phyloP scores from a whole-genome alignment of 2,329 filamentous ascomycete genomes.

The Plenodomus biglobosus region DNA sequence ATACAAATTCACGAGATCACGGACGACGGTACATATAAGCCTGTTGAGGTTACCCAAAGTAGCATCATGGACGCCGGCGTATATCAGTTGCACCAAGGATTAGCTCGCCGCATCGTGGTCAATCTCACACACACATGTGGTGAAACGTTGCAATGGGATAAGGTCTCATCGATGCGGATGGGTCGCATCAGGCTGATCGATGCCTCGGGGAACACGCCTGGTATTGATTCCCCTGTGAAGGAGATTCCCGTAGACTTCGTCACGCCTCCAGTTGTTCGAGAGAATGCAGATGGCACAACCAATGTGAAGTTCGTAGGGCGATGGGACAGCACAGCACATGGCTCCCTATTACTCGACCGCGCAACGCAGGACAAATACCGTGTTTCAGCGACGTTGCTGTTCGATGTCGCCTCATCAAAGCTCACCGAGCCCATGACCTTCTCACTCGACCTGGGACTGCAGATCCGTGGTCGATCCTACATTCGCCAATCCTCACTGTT shows the following conservation, averaged over 20 bases:
- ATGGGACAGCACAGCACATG: slow-evolving; percentile 95
- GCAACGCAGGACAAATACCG: slow-evolving; percentile 90
- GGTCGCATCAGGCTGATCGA: slow-evolving; percentile 83
- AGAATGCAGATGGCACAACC: slow-evolving; percentile 86
- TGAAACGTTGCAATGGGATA: slow-evolving; percentile 84
- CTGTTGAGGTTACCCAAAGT: slow-evolving; percentile 88
- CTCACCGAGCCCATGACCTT: slow-evolving; percentile 89
- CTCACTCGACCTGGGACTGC: slow-evolving; percentile 74
- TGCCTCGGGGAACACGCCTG: slow-evolving; percentile 78
- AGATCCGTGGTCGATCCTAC: slow-evolving; percentile 81
- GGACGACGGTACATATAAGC: slow-evolving; percentile 85
- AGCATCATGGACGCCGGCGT: slow-evolving; percentile 83
- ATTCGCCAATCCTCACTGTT: slow-evolving; percentile 81
- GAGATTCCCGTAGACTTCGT: slow-evolving; percentile 78
- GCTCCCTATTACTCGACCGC: slow-evolving; percentile 88
- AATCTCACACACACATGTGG: slow-evolving; percentile 91
- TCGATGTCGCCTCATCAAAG: slow-evolving; percentile 82
- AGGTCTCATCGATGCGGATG: slow-evolving; percentile 74
- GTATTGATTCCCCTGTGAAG: slow-evolving; percentile 68
- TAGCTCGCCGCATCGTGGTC: slow-evolving; percentile 85
- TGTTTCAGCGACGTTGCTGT: slow-evolving; percentile 82
- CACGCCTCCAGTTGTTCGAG: slow-evolving; percentile 74
- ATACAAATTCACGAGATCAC: slow-evolving; percentile 89
- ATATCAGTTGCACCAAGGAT: slow-evolving; percentile 91
- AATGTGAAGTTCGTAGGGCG: slow-evolving; percentile 86